These are phyloP conservation scores for Epichloe scottii DNA, from an alignment of 2,329 filamentous ascomycete genomes.

Conservation along the genomic window DNA sequence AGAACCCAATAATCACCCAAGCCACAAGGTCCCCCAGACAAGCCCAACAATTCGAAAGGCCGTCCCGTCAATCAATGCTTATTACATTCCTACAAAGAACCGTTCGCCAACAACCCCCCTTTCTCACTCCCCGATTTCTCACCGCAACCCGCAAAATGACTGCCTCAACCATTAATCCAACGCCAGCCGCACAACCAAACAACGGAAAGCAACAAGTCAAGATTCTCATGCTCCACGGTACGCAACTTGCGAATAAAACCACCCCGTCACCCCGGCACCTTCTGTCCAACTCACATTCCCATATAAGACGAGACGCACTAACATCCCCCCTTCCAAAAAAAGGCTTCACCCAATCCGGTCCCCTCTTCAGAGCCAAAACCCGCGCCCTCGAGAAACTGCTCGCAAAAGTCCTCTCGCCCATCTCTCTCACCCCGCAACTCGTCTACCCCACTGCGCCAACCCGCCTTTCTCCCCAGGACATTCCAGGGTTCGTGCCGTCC, in stretches of 20 bases:
- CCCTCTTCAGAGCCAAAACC: slow-evolving; percentile 77
- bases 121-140: neutral
- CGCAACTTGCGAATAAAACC: slow-evolving; percentile 5
- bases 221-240: slow-evolving; percentile 68
- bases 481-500: slow-evolving; percentile 50
- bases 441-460: slow-evolving; percentile 59
- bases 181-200: neutral
- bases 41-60: too few relatives aligned
- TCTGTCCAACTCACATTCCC: too few relatives aligned
- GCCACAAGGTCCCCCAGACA: neutral
- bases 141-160: neutral
- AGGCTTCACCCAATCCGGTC: slow-evolving; percentile 85
- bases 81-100: neutral
- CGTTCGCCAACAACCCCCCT: neutral
- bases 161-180: neutral
- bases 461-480: slow-evolving; percentile 49
- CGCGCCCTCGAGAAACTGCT: slow-evolving; percentile 75
- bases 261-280: neutral
- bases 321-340: neutral
- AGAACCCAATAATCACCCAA: neutral
- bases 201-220: slow-evolving; percentile 41
- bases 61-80: too few relatives aligned
- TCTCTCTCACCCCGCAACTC: slow-evolving; percentile 40
- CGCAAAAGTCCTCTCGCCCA: slow-evolving; percentile 54
- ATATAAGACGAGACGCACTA: neutral